These are phyloP conservation scores for Stagonosporopsis cucurbitacearum DNA, from an alignment of 2,329 filamentous ascomycete species.

Conservation along the genomic window DNA sequence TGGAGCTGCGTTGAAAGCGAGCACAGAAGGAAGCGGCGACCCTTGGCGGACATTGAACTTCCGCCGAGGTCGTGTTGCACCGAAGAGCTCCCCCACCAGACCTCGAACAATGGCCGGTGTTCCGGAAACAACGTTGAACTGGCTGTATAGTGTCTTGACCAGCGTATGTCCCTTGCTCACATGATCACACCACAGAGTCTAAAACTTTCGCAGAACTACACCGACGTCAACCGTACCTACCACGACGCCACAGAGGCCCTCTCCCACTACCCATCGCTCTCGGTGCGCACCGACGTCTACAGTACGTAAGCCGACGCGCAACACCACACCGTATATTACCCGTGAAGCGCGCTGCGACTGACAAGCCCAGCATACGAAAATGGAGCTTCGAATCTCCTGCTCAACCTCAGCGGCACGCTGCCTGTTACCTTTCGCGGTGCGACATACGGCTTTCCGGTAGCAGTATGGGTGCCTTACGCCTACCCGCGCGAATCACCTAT, in stretches of 20 bases:
- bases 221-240: slow-evolving; percentile 90
- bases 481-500: slow-evolving; percentile 88
- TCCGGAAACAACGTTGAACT: slow-evolving; percentile 88
- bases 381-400: slow-evolving; percentile 82
- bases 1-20: neutral
- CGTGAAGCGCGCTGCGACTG: slow-evolving; percentile 14
- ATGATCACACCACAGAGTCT: neutral
- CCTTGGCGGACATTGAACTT: neutral
- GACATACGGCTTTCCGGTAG: slow-evolving; percentile 88
- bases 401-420: slow-evolving; percentile 85
- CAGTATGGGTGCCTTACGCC: slow-evolving; percentile 89
- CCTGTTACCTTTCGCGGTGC: slow-evolving; percentile 90
- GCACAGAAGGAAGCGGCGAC: slow-evolving; percentile 1
- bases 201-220: slow-evolving; percentile 73
- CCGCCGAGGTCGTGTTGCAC: neutral
- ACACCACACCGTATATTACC: neutral
- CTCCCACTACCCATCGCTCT: slow-evolving; percentile 77
- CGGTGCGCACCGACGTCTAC: slow-evolving; percentile 91
- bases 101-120: slow-evolving; percentile 61
- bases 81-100: slow-evolving; percentile 23
- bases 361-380: slow-evolving; percentile 77
- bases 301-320: slow-evolving; percentile 63
- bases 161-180: slow-evolving; percentile 30
- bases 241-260: slow-evolving; percentile 86
- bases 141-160: slow-evolving; percentile 90